Conservation (phyloP, 2,329 filamentous ascomycete genomes). For the Aspergillus puulaauensis region DNA sequence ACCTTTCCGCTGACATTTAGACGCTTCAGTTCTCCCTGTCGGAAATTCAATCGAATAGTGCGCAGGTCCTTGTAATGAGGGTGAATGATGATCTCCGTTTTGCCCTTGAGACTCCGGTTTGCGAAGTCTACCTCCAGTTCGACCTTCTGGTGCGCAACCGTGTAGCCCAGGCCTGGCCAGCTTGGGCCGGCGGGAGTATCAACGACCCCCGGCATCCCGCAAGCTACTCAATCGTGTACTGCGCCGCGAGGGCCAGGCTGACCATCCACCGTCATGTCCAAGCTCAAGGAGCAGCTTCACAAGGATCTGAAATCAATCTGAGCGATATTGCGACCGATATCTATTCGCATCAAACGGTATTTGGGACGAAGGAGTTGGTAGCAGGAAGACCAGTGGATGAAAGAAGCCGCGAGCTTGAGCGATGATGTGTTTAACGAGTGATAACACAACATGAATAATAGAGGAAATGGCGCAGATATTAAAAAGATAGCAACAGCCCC, state of each 20-base stretch:
- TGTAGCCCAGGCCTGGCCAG: slow-evolving; percentile 46
- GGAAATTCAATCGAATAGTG: slow-evolving; percentile 59
- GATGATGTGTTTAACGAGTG: not conserved
- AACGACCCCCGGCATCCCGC: slow-evolving; percentile 42
- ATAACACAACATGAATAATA: not conserved
- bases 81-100: slow-evolving; percentile 77
- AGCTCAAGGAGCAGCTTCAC: slow-evolving; percentile 19
- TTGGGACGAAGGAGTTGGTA: not conserved
- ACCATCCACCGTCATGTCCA: slow-evolving; percentile 42
- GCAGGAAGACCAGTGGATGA: not conserved
- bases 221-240: slow-evolving; percentile 34
- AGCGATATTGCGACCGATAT: not conserved
- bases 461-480: not conserved
- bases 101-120: slow-evolving; percentile 71
- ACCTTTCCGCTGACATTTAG: slow-evolving; percentile 49
- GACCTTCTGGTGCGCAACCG: slow-evolving; percentile 79
- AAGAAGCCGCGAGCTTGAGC: not conserved
- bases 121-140: slow-evolving; percentile 87
- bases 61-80: slow-evolving; percentile 57
- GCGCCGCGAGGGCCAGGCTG: slow-evolving; percentile 38
- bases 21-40: slow-evolving; percentile 59
- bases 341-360: not conserved
- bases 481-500: not conserved
- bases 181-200: slow-evolving; percentile 31
- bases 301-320: not conserved